Percentiles rank a stretch among this genome's conserved stretches.
Evolutionary conservation across 306 rosid genomes (phyloP).

Genomic region (Cyamopsis tetragonoloba): DNA sequence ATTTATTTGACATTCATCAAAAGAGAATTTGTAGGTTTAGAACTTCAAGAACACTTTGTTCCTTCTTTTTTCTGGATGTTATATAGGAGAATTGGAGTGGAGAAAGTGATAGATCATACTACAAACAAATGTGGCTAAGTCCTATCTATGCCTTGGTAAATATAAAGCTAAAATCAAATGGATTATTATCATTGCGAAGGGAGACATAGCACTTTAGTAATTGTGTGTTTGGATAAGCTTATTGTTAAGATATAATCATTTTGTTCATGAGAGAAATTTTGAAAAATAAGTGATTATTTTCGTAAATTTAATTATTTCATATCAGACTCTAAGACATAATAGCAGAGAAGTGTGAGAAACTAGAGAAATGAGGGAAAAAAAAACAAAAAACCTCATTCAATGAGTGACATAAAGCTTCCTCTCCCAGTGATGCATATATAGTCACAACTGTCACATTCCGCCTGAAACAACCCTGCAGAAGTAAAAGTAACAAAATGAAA

Average conservation of each 20-base stretch:
- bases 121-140: background rate
- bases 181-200: background rate
- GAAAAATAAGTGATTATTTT: no score
- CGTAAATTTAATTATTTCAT: no score
- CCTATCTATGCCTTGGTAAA: background rate
- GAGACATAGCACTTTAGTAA: background rate
- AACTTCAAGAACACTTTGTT: background rate
- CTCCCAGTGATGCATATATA: constrained; percentile 86
- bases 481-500: background rate
- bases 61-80: background rate
- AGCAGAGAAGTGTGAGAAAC: background rate
- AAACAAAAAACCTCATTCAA: constrained; percentile 67
- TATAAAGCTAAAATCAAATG: background rate
- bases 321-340: background rate
- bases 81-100: background rate
- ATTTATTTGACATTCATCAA: background rate
- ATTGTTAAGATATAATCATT: no score
- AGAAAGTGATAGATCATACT: background rate
- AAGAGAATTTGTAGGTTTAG: background rate
- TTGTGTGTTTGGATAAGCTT: no score
- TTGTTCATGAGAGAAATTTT: no score
- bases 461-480: constrained; percentile 72
- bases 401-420: constrained; percentile 80
- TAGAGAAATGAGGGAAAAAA: constrained; percentile 32
- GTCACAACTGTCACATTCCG: constrained; percentile 85